Percentiles rank a stretch among this genome's conserved stretches.
phyloP scores from a whole-genome alignment of 164 flowering plant genomes.

The Magnolia sinica region DNA sequence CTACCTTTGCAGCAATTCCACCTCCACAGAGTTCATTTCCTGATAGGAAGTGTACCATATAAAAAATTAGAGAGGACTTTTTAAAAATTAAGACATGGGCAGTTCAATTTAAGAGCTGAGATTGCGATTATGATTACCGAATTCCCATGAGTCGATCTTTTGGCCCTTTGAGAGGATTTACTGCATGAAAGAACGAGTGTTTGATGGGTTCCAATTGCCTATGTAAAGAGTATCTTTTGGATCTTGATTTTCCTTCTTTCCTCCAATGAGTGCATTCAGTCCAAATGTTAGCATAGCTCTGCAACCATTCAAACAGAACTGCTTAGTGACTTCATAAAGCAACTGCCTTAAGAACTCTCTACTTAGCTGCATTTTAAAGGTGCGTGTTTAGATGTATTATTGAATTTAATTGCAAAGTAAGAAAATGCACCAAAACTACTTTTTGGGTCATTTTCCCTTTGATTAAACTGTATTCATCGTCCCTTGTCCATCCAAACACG shows the following conservation, averaged over 20 bases:
- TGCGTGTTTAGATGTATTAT: too few relatives aligned
- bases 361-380: too few relatives aligned
- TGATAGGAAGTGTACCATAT: constrained; percentile 6
- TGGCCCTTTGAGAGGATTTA: constrained; percentile 53
- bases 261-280: constrained; percentile 30
- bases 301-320: constrained; percentile 4
- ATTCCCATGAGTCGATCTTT: constrained; percentile 57
- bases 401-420: too few relatives aligned
- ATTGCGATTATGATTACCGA: constrained; percentile 38
- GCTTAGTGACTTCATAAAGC: too few relatives aligned
- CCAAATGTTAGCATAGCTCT: constrained; percentile 61
- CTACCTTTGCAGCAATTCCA: constrained; percentile 46
- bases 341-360: too few relatives aligned
- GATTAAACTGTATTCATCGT: too few relatives aligned
- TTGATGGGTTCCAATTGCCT: constrained; percentile 43
- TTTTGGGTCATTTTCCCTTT: too few relatives aligned
- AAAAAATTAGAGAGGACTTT: neutral
- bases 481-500: too few relatives aligned
- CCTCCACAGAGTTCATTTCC: constrained; percentile 62
- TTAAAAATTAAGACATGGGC: neutral
- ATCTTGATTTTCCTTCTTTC: constrained; percentile 8
- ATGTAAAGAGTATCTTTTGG: constrained; percentile 20
- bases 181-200: constrained; percentile 47
- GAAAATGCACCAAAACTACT: too few relatives aligned
- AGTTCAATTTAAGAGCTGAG: neutral